phyloP scores from a whole-genome alignment of 2,329 filamentous ascomycete genomes.

The Rosellinia necatrix region DNA sequence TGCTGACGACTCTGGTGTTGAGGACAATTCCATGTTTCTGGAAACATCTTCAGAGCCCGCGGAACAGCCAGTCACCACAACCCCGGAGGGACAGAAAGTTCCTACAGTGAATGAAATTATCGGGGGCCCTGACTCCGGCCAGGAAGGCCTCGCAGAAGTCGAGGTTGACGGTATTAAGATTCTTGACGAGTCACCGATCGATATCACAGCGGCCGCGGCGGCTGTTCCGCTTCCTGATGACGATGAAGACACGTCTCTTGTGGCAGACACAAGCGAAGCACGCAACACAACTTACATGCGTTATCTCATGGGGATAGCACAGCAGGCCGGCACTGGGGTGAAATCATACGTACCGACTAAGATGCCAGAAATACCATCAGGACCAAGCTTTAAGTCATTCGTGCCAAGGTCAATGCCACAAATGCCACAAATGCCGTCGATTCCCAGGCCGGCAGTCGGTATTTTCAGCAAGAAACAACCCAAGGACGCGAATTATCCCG shows the following conservation, averaged over 20 bases:
- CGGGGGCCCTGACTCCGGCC: conserved; percentile 27
- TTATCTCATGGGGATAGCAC: conserved; percentile 54
- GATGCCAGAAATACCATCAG: conserved; percentile 45
- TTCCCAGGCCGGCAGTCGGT: conserved; percentile 39
- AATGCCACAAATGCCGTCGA: conserved; percentile 27
- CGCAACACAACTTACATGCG: conserved; percentile 52
- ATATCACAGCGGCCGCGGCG: conserved; percentile 58
- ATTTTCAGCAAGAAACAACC: conserved; percentile 34
- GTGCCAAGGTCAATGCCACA: conserved; percentile 37
- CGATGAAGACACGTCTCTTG: conserved; percentile 40
- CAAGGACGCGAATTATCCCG: neutral
- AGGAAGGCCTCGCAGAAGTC: neutral
- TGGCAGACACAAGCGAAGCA: conserved; percentile 42
- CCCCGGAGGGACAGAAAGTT: conserved; percentile 39
- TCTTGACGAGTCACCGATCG: conserved; percentile 52
- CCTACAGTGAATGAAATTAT: conserved; percentile 36
- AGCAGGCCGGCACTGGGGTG: conserved; percentile 53
- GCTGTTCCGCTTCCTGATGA: conserved; percentile 54
- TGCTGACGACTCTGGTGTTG: conserved; percentile 48
- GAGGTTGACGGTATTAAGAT: conserved; percentile 32
- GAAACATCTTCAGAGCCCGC: conserved; percentile 45
- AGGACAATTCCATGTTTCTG: conserved; percentile 54
- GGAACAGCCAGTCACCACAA: conserved; percentile 42
- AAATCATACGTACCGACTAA: conserved; percentile 52
- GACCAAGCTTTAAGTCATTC: conserved; percentile 42